Percentiles rank a stretch among this genome's conserved stretches.
Conservation (phyloP, 208 protist genomes). For the Acanthamoeba polyphaga region DNA sequence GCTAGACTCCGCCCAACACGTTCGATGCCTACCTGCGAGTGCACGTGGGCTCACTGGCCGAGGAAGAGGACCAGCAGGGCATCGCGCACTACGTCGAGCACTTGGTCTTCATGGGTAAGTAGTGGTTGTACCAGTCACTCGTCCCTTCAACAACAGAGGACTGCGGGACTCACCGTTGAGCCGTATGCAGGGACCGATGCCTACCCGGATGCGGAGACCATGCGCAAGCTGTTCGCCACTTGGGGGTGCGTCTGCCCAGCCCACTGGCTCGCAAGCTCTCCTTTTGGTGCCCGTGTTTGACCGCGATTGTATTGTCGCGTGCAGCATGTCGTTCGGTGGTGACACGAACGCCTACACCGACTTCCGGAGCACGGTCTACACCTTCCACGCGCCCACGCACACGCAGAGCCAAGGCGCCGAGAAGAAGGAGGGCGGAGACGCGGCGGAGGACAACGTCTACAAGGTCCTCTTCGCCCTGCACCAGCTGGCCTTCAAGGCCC, state of each 20-base stretch:
- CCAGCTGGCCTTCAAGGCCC: constrained; percentile 60
- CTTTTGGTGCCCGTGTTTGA: background rate
- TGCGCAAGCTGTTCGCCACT: constrained; percentile 71
- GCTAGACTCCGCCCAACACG: constrained; percentile 50
- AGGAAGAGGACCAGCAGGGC: constrained; percentile 64
- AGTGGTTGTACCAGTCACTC: background rate
- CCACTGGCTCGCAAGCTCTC: background rate
- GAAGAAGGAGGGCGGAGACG: background rate
- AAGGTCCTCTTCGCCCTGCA: constrained; percentile 61
- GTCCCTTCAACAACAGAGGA: too few relatives aligned
- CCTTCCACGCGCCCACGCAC: constrained; percentile 60
- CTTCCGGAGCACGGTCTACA: constrained; percentile 73
- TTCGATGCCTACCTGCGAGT: constrained; percentile 65
- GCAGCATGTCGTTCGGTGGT: constrained; percentile 66
- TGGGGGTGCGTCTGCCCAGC: constrained; percentile 18
- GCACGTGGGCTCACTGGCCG: constrained; percentile 63
- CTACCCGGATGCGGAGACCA: constrained; percentile 64
- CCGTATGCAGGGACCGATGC: background rate
- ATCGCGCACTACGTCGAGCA: constrained; percentile 70
- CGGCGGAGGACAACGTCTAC: constrained; percentile 13
- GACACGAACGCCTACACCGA: constrained; percentile 72
- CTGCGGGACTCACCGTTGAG: background rate
- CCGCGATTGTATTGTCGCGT: background rate
- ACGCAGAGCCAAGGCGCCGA: background rate
- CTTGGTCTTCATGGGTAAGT: constrained; percentile 46